Percentiles rank a stretch among this genome's conserved stretches.
phyloP scores from a whole-genome alignment of 2,329 filamentous ascomycete genomes.

The Tolypocladium paradoxum region DNA sequence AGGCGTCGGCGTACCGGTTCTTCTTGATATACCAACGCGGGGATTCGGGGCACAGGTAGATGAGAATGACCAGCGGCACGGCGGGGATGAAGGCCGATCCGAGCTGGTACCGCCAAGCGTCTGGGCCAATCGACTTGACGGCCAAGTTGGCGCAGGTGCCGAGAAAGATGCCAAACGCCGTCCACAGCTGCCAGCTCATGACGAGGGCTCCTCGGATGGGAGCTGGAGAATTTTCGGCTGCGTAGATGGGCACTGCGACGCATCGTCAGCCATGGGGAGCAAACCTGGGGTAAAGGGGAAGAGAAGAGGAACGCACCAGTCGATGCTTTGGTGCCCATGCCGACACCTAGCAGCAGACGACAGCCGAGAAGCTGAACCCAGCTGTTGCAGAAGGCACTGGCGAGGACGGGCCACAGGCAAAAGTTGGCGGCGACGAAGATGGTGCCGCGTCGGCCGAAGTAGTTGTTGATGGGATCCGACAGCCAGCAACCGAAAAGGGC shows the following conservation, averaged over 20 bases:
- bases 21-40: constrained; percentile 60
- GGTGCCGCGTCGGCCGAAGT: constrained; percentile 31
- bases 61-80: constrained; percentile 43
- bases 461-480: constrained; percentile 48
- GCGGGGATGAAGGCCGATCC: constrained; percentile 53
- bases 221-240: constrained; percentile 62
- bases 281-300: no score
- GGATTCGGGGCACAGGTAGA: constrained; percentile 57
- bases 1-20: constrained; percentile 48
- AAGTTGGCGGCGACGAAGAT: constrained; percentile 70
- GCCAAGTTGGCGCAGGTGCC: constrained; percentile 52
- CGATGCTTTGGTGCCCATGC: constrained; percentile 64
- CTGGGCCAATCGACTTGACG: constrained; percentile 18
- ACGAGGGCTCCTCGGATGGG: constrained; percentile 63
- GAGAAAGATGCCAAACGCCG: constrained; percentile 49
- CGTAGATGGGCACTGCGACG: constrained; percentile 55
- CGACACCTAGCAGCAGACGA: constrained; percentile 64
- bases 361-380: constrained; percentile 64
- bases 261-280: neutral
- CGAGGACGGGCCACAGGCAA: constrained; percentile 58
- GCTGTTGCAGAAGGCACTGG: constrained; percentile 58
- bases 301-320: constrained; percentile 25
- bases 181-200: constrained; percentile 73
- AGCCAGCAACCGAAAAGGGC: constrained; percentile 50
- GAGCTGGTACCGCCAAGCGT: constrained; percentile 52